Evolutionary conservation across 78 protist genomes (phyloP), one percentile per base, ranked within the genome.

Genomic region (Cavenderia fasciculata): DNA sequence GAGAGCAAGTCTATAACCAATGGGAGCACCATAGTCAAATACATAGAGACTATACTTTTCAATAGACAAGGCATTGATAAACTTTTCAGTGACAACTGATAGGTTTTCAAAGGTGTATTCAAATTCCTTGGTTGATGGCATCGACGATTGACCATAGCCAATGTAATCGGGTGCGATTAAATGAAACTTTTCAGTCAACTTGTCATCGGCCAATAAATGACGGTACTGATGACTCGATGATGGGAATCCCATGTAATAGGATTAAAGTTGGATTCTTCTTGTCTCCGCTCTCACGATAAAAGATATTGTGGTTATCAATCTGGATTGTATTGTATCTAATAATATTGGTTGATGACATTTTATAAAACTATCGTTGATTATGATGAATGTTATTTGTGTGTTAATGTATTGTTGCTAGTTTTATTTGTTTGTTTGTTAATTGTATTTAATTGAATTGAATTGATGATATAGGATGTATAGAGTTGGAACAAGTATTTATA

Each of bases 11-110:
- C 66, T 29, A 59, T 59, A 59, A 29, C 66, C 66, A 59, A 59
- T 18, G n/a, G 66, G 66, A 16, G 66, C 66, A 29, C 66, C 66
- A 59, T 59, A 59, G 10, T 59, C 66, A 25, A 59, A 59, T 23
- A 59, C 66, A 59, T 59, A 59, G 66, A 59, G n/a, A 4, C 29
- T 16, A 11, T 29, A 59, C 10, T 31, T 59, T 6, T 59, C 10
- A 4, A 59, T 7, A 2, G 6, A 10, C 16, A 59, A 8, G 4
- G 66, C 66, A 29, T 59, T 36, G 4, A 59, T 18, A 11, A 59
- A 59, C 31, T 59, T 5, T 2, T 18, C 43, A 59, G 31, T 59
- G 38, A 18, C 31, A 7, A 10, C 31, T 59, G 66, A 29, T 29
- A 31, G 66, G 31, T 59, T 59, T 7, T 59, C 66, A 31, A 59